Conservation (phyloP, 1,284 basidiomycete genomes). For the Puccinia horiana region DNA sequence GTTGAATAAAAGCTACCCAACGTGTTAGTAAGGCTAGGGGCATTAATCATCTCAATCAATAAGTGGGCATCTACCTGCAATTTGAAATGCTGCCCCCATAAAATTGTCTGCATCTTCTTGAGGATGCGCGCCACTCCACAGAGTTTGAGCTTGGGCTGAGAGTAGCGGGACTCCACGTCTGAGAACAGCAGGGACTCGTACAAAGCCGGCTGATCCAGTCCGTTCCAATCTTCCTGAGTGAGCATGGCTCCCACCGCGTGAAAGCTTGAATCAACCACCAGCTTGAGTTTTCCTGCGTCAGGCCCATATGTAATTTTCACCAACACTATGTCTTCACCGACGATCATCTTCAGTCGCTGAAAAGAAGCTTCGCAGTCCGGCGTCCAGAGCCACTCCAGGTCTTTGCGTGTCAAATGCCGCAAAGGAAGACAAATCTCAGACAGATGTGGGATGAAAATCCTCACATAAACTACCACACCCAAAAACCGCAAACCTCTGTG, state of each 20-base stretch:
- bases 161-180: background rate
- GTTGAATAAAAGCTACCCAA: conserved; percentile 18
- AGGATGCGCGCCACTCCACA: conserved; percentile 5
- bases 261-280: conserved; percentile 20
- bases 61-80: background rate
- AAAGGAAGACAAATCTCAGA: background rate
- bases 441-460: conserved; percentile 10
- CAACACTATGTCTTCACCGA: background rate
- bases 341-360: background rate
- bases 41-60: conserved; percentile 6
- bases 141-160: background rate
- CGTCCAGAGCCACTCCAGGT: background rate
- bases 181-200: background rate
- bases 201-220: background rate
- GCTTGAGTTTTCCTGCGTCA: background rate
- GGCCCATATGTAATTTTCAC: background rate
- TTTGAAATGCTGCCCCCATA: conserved; percentile 17
- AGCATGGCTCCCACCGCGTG: background rate
- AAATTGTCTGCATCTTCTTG: background rate
- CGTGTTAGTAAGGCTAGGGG: background rate
- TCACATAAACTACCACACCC: conserved; percentile 1
- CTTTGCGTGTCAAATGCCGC: background rate
- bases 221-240: background rate
- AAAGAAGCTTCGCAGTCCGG: background rate
- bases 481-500: conserved; percentile 22